These are phyloP conservation scores for Cryptococcus sp. DNA, from an alignment of 1,284 basidiomycete species.

Conservation along the genomic window DNA sequence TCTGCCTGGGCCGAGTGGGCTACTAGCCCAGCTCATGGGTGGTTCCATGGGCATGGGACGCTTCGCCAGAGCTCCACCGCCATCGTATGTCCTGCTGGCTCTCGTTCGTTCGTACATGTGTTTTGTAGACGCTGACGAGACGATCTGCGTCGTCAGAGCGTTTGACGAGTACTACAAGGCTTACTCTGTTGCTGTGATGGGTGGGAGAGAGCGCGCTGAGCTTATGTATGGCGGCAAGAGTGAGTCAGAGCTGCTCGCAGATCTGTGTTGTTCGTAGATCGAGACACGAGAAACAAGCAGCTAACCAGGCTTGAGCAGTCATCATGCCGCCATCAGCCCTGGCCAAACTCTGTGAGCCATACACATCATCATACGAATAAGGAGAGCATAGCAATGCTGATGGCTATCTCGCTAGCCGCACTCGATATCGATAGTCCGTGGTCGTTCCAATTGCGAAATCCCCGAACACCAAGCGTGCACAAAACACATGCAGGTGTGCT, in stretches of 20 bases:
- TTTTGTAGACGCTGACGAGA: slow-evolving; percentile 6
- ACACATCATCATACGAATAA: not conserved
- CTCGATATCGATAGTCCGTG: slow-evolving; percentile 91
- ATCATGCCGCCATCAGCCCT: slow-evolving; percentile 97
- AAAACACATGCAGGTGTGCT: slow-evolving; percentile 93
- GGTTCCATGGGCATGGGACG: slow-evolving; percentile 26
- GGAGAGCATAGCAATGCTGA: slow-evolving; percentile 3
- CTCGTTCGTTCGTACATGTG: not conserved
- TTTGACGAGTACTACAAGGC: slow-evolving; percentile 56
- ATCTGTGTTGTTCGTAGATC: not conserved
- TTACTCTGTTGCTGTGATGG: slow-evolving; percentile 54
- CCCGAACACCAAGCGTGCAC: slow-evolving; percentile 76
- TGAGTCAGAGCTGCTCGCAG: slow-evolving; percentile 57
- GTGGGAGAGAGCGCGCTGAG: slow-evolving; percentile 49
- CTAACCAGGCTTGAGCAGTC: slow-evolving; percentile 60
- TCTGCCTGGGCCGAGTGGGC: slow-evolving; percentile 28
- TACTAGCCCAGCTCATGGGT: slow-evolving; percentile 38
- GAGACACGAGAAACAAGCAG: not conserved
- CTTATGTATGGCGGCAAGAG: slow-evolving; percentile 86
- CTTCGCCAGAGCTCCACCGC: slow-evolving; percentile 24
- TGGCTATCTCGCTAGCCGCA: slow-evolving; percentile 56
- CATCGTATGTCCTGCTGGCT: slow-evolving; percentile 25
- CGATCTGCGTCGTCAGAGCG: slow-evolving; percentile 24
- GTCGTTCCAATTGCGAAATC: slow-evolving; percentile 94
- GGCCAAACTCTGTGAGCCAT: slow-evolving; percentile 69